phyloP scores from a whole-genome alignment of 2,329 filamentous ascomycete species.

The Verticillium longisporum region DNA sequence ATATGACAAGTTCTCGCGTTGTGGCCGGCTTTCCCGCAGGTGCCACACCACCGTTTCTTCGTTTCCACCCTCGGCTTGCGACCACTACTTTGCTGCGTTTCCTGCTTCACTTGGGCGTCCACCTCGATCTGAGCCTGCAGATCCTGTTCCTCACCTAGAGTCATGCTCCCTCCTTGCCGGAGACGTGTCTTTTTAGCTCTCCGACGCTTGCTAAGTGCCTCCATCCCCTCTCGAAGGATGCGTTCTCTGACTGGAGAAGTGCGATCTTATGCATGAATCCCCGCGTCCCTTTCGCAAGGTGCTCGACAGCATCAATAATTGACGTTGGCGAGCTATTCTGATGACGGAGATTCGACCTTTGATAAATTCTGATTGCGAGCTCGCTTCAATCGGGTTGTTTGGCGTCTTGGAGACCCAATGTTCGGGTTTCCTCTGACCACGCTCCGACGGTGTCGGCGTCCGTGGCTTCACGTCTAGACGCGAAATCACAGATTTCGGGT shows the following conservation, averaged over 20 bases:
- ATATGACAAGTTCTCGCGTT: neutral
- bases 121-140: neutral
- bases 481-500: conserved; percentile 1
- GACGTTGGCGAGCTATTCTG: neutral
- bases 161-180: neutral
- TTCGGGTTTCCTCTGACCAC: no score
- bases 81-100: neutral
- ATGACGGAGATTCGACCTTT: conserved; percentile 4
- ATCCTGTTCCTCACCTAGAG: neutral
- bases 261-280: neutral
- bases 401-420: neutral
- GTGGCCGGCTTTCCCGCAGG: neutral
- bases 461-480: neutral
- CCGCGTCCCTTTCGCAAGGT: conserved; percentile 3
- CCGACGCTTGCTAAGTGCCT: neutral
- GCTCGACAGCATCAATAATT: conserved; percentile 4
- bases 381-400: neutral
- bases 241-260: no score
- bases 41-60: neutral
- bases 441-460: no score
- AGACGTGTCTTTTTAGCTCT: neutral
- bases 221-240: neutral
- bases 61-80: neutral
- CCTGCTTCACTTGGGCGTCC: neutral
- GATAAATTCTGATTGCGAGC: conserved; percentile 16